Conservation (phyloP, 495 filamentous ascomycete species). For the Talaromyces liani region DNA sequence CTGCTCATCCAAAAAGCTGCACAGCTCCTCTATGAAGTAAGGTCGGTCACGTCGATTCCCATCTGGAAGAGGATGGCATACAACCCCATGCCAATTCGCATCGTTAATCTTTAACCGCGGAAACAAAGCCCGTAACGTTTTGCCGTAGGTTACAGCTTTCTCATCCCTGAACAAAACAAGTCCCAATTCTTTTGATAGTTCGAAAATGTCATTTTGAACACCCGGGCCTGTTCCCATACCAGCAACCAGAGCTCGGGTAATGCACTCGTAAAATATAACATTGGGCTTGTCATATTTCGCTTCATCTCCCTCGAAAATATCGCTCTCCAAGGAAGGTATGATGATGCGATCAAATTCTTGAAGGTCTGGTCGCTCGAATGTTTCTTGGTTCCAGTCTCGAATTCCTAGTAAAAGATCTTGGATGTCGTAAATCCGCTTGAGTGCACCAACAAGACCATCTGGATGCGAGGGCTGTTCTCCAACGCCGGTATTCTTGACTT, state of each 20-base stretch:
- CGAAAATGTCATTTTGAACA: neutral
- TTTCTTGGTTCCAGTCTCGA: neutral
- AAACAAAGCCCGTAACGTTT: neutral
- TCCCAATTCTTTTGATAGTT: neutral
- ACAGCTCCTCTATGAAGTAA: neutral
- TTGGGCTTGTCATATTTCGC: constrained; percentile 2
- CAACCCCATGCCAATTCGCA: neutral
- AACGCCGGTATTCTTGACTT: neutral
- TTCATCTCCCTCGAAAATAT: neutral
- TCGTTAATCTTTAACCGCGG: neutral
- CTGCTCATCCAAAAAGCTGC: neutral
- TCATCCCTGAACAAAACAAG: neutral
- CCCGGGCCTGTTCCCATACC: neutral
- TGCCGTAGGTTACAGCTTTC: neutral
- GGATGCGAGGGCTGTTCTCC: neutral
- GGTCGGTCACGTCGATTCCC: neutral
- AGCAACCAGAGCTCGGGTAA: neutral
- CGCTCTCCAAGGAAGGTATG: constrained; percentile 2
- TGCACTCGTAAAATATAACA: neutral
- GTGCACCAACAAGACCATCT: neutral
- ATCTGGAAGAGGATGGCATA: neutral
- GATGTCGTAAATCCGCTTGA: neutral
- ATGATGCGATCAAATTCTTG: neutral
- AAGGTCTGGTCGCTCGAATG: neutral
- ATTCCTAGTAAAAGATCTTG: neutral